A percentile compares a stretch with the other conserved stretches of the same genome.
Conservation (phyloP, 1,139 yeast species). For the Pneumocystis wakefieldiae region DNA sequence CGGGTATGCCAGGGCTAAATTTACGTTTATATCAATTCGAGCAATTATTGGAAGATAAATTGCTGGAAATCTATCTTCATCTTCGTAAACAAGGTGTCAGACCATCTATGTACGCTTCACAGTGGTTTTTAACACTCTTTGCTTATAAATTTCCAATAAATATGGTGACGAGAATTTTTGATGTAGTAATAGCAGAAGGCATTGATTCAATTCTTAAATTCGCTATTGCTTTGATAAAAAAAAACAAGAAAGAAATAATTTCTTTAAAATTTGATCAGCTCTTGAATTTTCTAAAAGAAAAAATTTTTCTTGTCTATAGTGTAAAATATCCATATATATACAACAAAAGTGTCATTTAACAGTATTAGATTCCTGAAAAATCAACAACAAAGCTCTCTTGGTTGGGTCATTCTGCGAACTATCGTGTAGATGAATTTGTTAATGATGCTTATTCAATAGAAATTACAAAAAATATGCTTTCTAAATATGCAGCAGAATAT, state of each 20-base stretch:
- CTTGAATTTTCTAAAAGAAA: conserved; percentile 61
- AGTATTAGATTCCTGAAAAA: conserved; percentile 3
- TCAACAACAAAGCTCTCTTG: conserved; percentile 6
- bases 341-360: conserved; percentile 7
- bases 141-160: conserved; percentile 85
- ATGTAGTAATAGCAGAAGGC: conserved; percentile 78
- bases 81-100: conserved; percentile 69
- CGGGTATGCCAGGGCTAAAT: conserved; percentile 90
- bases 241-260: conserved; percentile 46
- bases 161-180: conserved; percentile 69
- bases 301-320: conserved; percentile 55
- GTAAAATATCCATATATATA: conserved; percentile 18
- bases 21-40: conserved; percentile 77
- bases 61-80: conserved; percentile 60
- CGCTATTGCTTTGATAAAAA: conserved; percentile 59
- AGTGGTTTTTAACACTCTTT: conserved; percentile 75
- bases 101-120: conserved; percentile 88
- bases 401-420: conserved; percentile 1
- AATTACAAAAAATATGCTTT: conserved; percentile 54
- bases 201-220: conserved; percentile 67
- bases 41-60: conserved; percentile 52
- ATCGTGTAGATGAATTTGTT: conserved; percentile 51
- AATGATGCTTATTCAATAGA: conserved; percentile 59
- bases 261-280: conserved; percentile 58
- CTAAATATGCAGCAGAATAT: conserved; percentile 58